Percentiles rank a stretch among this genome's conserved stretches.
Conservation (phyloP, 2,329 filamentous ascomycete species). For the Ophiocordyceps robertsii region DNA sequence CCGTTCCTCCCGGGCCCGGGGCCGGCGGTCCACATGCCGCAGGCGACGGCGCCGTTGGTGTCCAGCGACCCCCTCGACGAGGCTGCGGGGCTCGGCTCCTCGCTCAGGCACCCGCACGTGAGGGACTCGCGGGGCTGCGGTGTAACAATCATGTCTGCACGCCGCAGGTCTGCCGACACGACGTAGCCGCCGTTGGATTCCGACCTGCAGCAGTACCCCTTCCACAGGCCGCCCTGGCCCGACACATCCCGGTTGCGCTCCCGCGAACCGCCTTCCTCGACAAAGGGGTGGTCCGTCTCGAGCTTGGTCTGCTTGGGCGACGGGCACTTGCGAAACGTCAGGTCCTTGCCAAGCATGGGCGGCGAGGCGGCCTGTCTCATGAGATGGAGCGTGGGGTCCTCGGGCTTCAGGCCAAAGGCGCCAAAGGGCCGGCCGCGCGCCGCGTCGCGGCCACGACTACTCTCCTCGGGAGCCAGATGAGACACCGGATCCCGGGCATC, state of each 20-base stretch:
- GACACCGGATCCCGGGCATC: background rate
- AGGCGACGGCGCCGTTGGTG: constrained; percentile 6
- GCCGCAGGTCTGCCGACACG: constrained; percentile 28
- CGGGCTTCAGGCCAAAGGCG: constrained; percentile 20
- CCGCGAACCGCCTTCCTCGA: constrained; percentile 29
- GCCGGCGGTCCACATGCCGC: constrained; percentile 9
- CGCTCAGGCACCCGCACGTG: constrained; percentile 17
- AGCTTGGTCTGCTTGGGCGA: constrained; percentile 79
- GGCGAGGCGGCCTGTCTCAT: constrained; percentile 48
- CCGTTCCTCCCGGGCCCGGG: too few relatives aligned
- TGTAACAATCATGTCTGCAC: constrained; percentile 36
- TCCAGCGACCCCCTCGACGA: constrained; percentile 8
- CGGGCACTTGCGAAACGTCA: constrained; percentile 66
- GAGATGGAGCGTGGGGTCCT: constrained; percentile 27
- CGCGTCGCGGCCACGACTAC: background rate
- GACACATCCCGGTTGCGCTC: constrained; percentile 40
- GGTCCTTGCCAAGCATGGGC: constrained; percentile 76
- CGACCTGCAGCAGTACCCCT: constrained; percentile 49
- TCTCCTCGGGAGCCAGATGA: background rate
- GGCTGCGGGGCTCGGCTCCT: constrained; percentile 22
- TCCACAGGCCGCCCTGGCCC: constrained; percentile 59
- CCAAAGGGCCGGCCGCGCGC: constrained; percentile 30
- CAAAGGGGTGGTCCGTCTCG: constrained; percentile 58
- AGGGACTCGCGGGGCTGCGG: constrained; percentile 32
- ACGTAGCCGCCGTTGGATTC: constrained; percentile 22